phyloP scores from a whole-genome alignment of 768 basidiomycete genomes.

The Filobasidium wieringae region DNA sequence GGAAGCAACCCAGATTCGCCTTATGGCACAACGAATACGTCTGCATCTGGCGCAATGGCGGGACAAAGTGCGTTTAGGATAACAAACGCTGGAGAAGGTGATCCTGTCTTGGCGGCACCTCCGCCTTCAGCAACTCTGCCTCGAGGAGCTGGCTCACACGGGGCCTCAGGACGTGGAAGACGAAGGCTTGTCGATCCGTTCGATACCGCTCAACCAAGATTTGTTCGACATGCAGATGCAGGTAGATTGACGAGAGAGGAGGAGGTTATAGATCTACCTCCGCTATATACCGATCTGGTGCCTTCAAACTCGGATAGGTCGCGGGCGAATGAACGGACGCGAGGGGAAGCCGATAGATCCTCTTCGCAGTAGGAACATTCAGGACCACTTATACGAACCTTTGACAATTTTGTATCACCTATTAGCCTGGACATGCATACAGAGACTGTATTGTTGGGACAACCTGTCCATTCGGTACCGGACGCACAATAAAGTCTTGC shows the following conservation, averaged over 20 bases:
- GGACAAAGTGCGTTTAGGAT: conserved; percentile 1
- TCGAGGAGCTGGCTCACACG: neutral
- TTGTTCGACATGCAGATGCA: conserved; percentile 16
- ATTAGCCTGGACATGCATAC: too few species aligned
- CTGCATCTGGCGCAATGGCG: neutral
- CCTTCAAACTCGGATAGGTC: too few species aligned
- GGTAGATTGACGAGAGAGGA: neutral
- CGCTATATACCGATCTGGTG: conserved; percentile 15
- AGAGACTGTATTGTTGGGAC: too few species aligned
- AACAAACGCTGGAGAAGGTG: conserved; percentile 9
- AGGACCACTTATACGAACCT: too few species aligned
- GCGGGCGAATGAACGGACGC: too few species aligned
- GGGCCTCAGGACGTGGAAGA: neutral
- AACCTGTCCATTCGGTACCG: too few species aligned
- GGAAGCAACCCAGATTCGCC: neutral
- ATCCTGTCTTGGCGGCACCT: conserved; percentile 1
- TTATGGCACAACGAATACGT: neutral
- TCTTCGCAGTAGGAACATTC: too few species aligned
- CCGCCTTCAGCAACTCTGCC: neutral
- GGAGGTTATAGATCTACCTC: conserved; percentile 18
- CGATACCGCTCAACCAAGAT: conserved; percentile 6
- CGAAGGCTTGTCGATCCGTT: neutral
- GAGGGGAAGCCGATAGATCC: too few species aligned
- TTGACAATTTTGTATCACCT: too few species aligned
- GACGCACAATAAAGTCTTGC: too few species aligned